phyloP scores from a whole-genome alignment of 2,329 filamentous ascomycete species.

The Fusarium verticillioides region DNA sequence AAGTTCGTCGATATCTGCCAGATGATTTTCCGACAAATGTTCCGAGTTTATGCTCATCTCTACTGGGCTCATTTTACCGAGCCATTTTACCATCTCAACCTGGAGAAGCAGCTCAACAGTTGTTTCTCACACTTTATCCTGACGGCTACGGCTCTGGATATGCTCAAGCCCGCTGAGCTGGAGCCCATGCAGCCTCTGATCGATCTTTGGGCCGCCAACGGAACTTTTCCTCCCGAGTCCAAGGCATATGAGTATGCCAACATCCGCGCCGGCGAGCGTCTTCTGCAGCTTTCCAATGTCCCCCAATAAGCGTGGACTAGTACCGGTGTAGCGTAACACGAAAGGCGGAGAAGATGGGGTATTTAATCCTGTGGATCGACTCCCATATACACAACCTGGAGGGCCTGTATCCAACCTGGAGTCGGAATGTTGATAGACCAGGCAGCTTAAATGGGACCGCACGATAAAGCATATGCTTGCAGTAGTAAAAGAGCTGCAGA shows the following conservation, averaged over 20 bases:
- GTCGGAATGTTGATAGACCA: slow-evolving; percentile 10
- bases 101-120: slow-evolving; percentile 85
- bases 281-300: slow-evolving; percentile 61
- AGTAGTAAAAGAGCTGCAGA: slow-evolving; percentile 38
- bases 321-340: slow-evolving; percentile 23
- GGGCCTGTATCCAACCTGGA: slow-evolving; percentile 30
- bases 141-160: slow-evolving; percentile 81
- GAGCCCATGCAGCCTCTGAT: slow-evolving; percentile 97
- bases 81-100: slow-evolving; percentile 84
- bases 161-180: slow-evolving; percentile 88
- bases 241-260: slow-evolving; percentile 75
- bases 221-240: slow-evolving; percentile 82
- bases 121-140: slow-evolving; percentile 88
- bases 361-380: slow-evolving; percentile 15
- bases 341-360: slow-evolving; percentile 21
- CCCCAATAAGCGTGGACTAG: slow-evolving; percentile 39
- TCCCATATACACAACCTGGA: slow-evolving; percentile 37
- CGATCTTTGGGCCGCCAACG: slow-evolving; percentile 90
- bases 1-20: slow-evolving; percentile 92
- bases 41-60: slow-evolving; percentile 96
- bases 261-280: slow-evolving; percentile 66
- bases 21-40: slow-evolving; percentile 97
- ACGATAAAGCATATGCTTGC: slow-evolving; percentile 33
- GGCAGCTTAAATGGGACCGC: slow-evolving; percentile 2
- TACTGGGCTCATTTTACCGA: slow-evolving; percentile 96